Conservation (phyloP, 2,329 filamentous ascomycete species). For the Fusarium continuum region DNA sequence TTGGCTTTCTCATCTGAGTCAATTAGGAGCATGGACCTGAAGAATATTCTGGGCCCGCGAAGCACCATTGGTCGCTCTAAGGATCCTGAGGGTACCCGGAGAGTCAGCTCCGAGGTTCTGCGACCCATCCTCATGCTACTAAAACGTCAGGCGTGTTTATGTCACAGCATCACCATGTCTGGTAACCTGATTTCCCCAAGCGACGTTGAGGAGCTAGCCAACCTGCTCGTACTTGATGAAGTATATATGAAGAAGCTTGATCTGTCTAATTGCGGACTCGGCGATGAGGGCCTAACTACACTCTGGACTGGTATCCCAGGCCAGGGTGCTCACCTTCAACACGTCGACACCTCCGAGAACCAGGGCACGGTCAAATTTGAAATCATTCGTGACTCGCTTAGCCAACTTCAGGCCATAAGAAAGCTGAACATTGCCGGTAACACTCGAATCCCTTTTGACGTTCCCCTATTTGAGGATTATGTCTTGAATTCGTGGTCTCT, state of each 20-base stretch:
- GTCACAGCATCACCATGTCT: slow-evolving; percentile 61
- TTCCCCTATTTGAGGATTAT: slow-evolving; percentile 58
- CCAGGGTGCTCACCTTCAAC: slow-evolving; percentile 56
- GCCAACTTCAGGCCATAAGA: slow-evolving; percentile 55
- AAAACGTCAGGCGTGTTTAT: slow-evolving; percentile 57
- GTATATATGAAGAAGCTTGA: slow-evolving; percentile 59
- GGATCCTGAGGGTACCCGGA: slow-evolving; percentile 36
- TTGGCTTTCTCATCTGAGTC: slow-evolving; percentile 65
- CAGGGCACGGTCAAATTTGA: slow-evolving; percentile 60
- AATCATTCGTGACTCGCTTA: slow-evolving; percentile 56
- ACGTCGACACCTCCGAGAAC: slow-evolving; percentile 63
- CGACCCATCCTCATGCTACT: slow-evolving; percentile 61
- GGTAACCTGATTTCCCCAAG: slow-evolving; percentile 57
- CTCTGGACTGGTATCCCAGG: slow-evolving; percentile 59
- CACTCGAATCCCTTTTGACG: slow-evolving; percentile 56
- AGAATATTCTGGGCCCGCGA: slow-evolving; percentile 52
- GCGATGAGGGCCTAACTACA: slow-evolving; percentile 58
- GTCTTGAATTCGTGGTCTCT: slow-evolving; percentile 56
- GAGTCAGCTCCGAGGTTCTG: slow-evolving; percentile 53
- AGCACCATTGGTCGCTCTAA: slow-evolving; percentile 31
- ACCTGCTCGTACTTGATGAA: slow-evolving; percentile 47
- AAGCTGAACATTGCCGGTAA: slow-evolving; percentile 62
- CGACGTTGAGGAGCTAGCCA: slow-evolving; percentile 58
- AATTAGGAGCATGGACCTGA: slow-evolving; percentile 63
- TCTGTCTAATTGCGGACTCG: slow-evolving; percentile 61